Conservation (phyloP, 805 yeast genomes). For the Hanseniaspora nectarophila region DNA sequence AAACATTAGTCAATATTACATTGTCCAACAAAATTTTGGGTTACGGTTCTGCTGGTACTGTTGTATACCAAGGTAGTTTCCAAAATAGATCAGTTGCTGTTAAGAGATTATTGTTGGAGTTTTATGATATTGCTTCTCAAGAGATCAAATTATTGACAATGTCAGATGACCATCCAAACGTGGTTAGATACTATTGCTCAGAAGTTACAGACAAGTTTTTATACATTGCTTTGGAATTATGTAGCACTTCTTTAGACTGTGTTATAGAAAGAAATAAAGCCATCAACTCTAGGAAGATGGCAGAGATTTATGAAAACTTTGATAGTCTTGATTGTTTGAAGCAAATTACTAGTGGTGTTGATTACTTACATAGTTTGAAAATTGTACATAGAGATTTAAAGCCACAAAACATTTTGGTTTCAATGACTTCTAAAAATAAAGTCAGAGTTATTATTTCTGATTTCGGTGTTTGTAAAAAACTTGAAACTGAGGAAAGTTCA, state of each 20-base stretch:
- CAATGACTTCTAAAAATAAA: slow-evolving; percentile 49
- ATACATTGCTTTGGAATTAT: slow-evolving; percentile 85
- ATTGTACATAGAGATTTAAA: slow-evolving; percentile 91
- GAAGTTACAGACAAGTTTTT: slow-evolving; percentile 77
- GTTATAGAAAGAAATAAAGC: slow-evolving; percentile 45
- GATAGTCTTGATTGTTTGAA: slow-evolving; percentile 45
- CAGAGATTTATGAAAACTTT: slow-evolving; percentile 32
- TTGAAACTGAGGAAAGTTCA: slow-evolving; percentile 86
- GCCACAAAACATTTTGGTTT: slow-evolving; percentile 85
- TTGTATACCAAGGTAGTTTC: slow-evolving; percentile 80
- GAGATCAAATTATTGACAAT: slow-evolving; percentile 81
- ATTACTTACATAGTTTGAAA: slow-evolving; percentile 76
- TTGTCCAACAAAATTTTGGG: slow-evolving; percentile 74
- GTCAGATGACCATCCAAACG: slow-evolving; percentile 94
- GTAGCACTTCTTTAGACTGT: slow-evolving; percentile 81
- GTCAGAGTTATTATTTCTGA: slow-evolving; percentile 77
- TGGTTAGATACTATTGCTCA: slow-evolving; percentile 85
- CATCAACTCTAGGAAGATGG: slow-evolving; percentile 25
- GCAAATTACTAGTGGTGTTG: slow-evolving; percentile 74
- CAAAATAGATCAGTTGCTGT: slow-evolving; percentile 93
- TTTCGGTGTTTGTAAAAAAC: slow-evolving; percentile 85
- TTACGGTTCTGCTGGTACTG: slow-evolving; percentile 93
- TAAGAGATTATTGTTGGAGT: slow-evolving; percentile 83
- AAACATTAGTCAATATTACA: slow-evolving; percentile 38
- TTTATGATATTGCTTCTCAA: slow-evolving; percentile 85